A percentile compares a stretch with the other conserved stretches of the same genome.
Evolutionary conservation across 345 rosid species (phyloP).

Genomic region (Cochlearia excelsa): DNA sequence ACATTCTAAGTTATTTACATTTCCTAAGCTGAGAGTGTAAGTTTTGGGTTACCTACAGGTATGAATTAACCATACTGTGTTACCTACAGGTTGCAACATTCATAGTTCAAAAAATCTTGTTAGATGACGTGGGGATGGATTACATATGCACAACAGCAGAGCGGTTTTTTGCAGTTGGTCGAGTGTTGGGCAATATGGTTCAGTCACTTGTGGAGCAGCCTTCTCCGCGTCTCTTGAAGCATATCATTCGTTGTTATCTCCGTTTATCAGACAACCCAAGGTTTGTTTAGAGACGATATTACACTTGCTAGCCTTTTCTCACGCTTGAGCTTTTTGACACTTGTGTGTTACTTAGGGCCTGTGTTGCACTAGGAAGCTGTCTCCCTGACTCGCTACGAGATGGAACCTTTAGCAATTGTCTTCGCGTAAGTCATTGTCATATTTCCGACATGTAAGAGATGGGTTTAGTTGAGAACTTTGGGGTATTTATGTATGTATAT

Average conservation of each 20-base stretch:
- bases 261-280: constrained; percentile 82
- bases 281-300: constrained; percentile 34
- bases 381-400: constrained; percentile 85
- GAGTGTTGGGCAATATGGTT: constrained; percentile 89
- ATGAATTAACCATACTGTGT: constrained; percentile 5
- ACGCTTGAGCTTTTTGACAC: constrained; percentile 18
- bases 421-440: constrained; percentile 58
- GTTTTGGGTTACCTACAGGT: no score
- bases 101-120: constrained; percentile 79
- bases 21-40: no score
- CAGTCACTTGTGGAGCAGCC: constrained; percentile 89
- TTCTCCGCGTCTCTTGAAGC: constrained; percentile 74
- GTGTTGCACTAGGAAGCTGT: constrained; percentile 78
- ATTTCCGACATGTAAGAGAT: constrained; percentile 5
- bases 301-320: not conserved
- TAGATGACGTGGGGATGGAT: constrained; percentile 95
- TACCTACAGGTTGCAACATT: constrained; percentile 87
- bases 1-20: no score
- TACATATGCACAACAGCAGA: constrained; percentile 90
- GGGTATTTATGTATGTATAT: not conserved
- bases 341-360: constrained; percentile 52
- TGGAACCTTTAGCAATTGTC: constrained; percentile 72
- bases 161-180: constrained; percentile 85
- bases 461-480: not conserved
- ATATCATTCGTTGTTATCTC: constrained; percentile 85